Evolutionary conservation across 257 asterid species (phyloP), one percentile per base, ranked within the genome.

Genomic region (Ilex aquifolium): DNA sequence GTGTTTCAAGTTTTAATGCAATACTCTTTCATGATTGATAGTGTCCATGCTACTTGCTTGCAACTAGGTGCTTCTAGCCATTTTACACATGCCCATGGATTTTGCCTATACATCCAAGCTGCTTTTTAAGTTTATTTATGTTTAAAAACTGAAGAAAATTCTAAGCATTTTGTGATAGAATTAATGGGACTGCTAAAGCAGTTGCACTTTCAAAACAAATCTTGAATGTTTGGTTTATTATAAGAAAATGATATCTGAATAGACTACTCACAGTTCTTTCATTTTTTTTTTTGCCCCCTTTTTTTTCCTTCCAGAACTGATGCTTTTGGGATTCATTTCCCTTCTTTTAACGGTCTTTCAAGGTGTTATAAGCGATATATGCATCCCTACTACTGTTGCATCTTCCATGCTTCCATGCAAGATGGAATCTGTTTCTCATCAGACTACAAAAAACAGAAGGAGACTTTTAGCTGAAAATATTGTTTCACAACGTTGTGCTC

Each of bases 291-390:
- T 21, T 21, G 27, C 27, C 27, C 29, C 5, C 6, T 13, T 40
- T 46, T 46, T 13, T 15, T 36, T 7, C 14, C 52, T 61, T 73
- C 72, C 90, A 92, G 97, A 92, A 71, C 66, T 92, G 80, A 89
- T 92, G 98, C 91, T 91, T 66, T 56, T 85, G 89, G 97, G 98
- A 54, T 92, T 92, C 32, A 83, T 92, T 68, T 88, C 98, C 27
- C 84, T 92, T 29, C 76, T 92, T 7, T 58, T 92, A 39, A 87
- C 91, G 67, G 96, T 82, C 36, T 75, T 78, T 31, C 97, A 92
- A 85, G 76, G 84, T 1, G 59, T 63, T 9, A 77, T 85, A 69
- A 84, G 85, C 75, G 17, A 59, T 0, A 39, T 88, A 50, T 92
- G 98, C 67, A 69, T 88, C 64, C 90, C 95, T 55, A 57, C 36